A percentile compares a stretch with the other conserved stretches of the same genome.
phyloP scores from a whole-genome alignment of 768 basidiomycete species.

The Amanita rimosa region DNA sequence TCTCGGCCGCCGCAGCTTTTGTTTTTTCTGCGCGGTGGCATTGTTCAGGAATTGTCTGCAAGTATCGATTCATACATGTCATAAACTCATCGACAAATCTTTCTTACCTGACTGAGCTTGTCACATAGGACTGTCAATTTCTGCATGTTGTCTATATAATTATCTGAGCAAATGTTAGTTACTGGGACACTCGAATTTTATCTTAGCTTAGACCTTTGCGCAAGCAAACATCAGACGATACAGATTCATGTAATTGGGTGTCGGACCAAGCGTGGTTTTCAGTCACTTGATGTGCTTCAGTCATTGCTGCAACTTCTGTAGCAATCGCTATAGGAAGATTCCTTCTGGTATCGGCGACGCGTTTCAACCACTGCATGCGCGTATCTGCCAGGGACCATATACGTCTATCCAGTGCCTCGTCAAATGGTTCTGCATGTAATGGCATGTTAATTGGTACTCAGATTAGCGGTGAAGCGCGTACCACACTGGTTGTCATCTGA shows the following conservation, averaged over 20 bases:
- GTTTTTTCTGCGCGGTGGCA: constrained; percentile 38
- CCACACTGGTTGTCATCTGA: constrained; percentile 46
- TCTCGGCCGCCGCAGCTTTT: constrained; percentile 32
- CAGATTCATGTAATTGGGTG: constrained; percentile 10
- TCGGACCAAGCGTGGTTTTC: constrained; percentile 16
- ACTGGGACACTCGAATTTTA: not conserved
- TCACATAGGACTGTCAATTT: not conserved
- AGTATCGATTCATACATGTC: not conserved
- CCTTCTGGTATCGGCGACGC: constrained; percentile 58
- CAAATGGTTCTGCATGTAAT: constrained; percentile 59
- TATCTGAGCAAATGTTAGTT: not conserved
- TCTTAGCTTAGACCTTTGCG: not conserved
- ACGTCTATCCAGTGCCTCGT: constrained; percentile 74
- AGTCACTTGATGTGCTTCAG: constrained; percentile 19
- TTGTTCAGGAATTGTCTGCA: constrained; percentile 36
- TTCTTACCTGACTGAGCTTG: constrained; percentile 7
- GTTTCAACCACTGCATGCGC: constrained; percentile 62
- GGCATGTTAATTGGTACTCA: not conserved
- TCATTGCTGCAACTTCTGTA: constrained; percentile 17
- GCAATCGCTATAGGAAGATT: constrained; percentile 46
- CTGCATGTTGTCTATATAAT: not conserved
- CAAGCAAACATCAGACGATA: constrained; percentile 8
- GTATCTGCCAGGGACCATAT: constrained; percentile 77
- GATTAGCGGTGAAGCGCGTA: constrained; percentile 12
- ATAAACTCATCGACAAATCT: not conserved